Base-by-base conservation (phyloP, 2,329 filamentous ascomycete species). In the Ophiostoma triangulosporum region DNA sequence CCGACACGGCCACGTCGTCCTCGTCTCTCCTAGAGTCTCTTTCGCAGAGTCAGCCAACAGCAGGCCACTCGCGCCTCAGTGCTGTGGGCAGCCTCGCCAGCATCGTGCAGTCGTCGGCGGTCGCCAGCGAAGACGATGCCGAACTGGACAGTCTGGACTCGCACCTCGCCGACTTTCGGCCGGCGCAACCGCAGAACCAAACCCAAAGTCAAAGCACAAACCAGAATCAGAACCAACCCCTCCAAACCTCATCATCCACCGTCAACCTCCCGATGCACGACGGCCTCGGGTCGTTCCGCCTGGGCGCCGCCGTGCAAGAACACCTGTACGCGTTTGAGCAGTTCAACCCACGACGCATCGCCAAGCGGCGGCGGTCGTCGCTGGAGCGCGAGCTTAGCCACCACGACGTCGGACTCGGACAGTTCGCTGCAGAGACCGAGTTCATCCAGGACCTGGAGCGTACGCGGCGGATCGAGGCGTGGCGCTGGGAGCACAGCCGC, bases 81-180 rank as follows among this genome's bases (percentile, higher is more conserved):
- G 88, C 91, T 65, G 78, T 91, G 60, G 89, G 85, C 53, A 94
- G 87, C 32, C 72, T 93, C 29, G 79, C 84, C 56, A 86, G 84
- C 1, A 75, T 78, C 40, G 79, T 81, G 6, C 78, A 77, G 57
- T 86, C 83, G 17, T 43, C 48, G 17, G 54, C 31, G 4, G 58
- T 51, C n/a, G 24, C 32, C 49, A 52, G 55, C 38, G 50, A 50
- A 69, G 43, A 48, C 31, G 84, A 88, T 57, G 81, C 76, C 26
- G 91, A 97, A 65, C 74, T 97, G 45, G 93, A 98, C 66, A 95
- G 89, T 64, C 75, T 97, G 38, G 91, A 97, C 65, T 90, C 91
- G 64, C 90, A 94, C 52, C 74, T 97, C 1, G 85, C 90, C 59
- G 90, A 89, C 43, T 96, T 96, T 64, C 81, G 88, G 72, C 75